Percentiles rank a stretch among this genome's conserved stretches.
Conservation (phyloP, 106 monocot species). For the Amphibolis antarctica region DNA sequence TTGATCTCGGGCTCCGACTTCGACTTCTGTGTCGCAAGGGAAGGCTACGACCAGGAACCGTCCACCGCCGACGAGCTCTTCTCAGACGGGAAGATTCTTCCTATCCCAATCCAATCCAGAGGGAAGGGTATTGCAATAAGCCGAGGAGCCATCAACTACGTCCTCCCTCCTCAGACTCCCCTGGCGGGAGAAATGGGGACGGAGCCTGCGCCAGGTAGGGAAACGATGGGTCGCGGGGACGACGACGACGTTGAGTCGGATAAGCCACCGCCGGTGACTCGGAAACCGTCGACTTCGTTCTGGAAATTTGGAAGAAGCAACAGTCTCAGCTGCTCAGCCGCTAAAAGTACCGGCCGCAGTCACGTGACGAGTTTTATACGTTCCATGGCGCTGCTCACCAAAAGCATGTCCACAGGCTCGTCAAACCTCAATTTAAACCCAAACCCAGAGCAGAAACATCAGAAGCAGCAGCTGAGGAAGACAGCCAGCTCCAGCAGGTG, state of each 20-base stretch:
- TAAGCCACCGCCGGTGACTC: not conserved
- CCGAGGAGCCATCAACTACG: not conserved
- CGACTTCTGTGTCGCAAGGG: slow-evolving; percentile 5
- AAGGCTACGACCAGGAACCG: not conserved
- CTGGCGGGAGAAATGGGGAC: not conserved
- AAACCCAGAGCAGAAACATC: not conserved
- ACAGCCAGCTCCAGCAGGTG: not conserved
- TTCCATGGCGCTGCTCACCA: slow-evolving; percentile 5
- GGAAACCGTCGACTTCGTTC: not conserved
- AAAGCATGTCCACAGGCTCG: slow-evolving; percentile 12
- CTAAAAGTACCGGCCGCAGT: not conserved
- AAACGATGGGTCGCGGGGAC: not conserved
- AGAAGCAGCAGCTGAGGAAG: not conserved
- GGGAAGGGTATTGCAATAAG: not conserved
- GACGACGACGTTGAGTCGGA: not conserved
- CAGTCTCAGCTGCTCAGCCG: slow-evolving; percentile 9
- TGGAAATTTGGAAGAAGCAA: slow-evolving; percentile 8
- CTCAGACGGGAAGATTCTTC: slow-evolving; percentile 8
- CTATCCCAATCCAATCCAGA: slow-evolving; percentile 3
- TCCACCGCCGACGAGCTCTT: slow-evolving; percentile 12
- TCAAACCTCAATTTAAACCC: not conserved
- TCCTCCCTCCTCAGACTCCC: not conserved
- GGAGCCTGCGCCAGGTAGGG: not conserved
- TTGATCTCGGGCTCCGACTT: slow-evolving; percentile 1
- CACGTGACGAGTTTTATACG: not conserved